Evolutionary conservation across 2,329 filamentous ascomycete genomes (phyloP).

Genomic region (Hypoxylon sp.): DNA sequence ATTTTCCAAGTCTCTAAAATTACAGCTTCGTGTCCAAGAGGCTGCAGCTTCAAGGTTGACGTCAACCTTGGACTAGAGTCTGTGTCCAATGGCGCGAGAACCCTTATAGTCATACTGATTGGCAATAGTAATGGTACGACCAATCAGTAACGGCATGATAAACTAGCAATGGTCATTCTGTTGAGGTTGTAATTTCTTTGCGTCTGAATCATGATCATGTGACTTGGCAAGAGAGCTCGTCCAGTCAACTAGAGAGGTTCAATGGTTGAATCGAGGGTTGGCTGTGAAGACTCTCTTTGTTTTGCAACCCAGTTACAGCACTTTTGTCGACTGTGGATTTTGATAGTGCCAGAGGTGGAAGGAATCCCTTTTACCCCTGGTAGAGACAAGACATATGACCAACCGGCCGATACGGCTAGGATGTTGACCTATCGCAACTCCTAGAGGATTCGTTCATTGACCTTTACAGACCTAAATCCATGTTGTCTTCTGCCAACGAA

Average conservation of each 20-base stretch:
- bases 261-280: constrained; percentile 1
- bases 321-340: constrained; percentile 4
- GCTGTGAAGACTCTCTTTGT: constrained; percentile 10
- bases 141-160: constrained; percentile 27
- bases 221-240: constrained; percentile 30
- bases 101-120: constrained; percentile 4
- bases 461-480: constrained; percentile 19
- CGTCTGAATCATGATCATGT: constrained; percentile 41
- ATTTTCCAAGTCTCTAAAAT: background rate
- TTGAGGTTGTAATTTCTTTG: constrained; percentile 36
- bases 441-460: constrained; percentile 24
- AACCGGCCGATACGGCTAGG: constrained; percentile 12
- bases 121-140: constrained; percentile 23
- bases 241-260: constrained; percentile 2
- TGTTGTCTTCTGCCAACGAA: constrained; percentile 13
- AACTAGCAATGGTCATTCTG: constrained; percentile 20
- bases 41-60: constrained; percentile 19
- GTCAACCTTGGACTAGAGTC: constrained; percentile 20
- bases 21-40: background rate
- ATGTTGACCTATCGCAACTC: constrained; percentile 15
- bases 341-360: constrained; percentile 1
- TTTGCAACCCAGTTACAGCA: constrained; percentile 5
- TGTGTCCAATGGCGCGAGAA: constrained; percentile 18
- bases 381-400: constrained; percentile 23
- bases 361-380: constrained; percentile 11